A percentile compares a stretch with the other conserved stretches of the same genome.
Evolutionary conservation across 306 rosid species (phyloP).

Genomic region (Arachis stenosperma): DNA sequence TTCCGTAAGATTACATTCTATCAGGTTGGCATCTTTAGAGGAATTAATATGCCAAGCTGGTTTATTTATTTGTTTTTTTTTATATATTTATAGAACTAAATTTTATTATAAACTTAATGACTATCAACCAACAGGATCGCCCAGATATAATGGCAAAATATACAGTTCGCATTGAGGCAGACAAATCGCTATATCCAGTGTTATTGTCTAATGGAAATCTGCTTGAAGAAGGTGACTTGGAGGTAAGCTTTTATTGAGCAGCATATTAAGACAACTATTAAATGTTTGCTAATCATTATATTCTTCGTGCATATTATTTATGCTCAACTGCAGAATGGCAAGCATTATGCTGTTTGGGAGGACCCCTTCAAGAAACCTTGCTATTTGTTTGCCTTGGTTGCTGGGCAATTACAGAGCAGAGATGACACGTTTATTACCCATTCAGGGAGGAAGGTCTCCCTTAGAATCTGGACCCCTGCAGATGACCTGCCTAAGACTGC

Average conservation of each 20-base stretch:
- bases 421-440: conserved; percentile 73
- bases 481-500: conserved; percentile 86
- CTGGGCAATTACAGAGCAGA: conserved; percentile 90
- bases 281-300: conserved; percentile 9
- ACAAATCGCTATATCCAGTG: conserved; percentile 87
- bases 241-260: conserved; percentile 58
- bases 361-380: conserved; percentile 98
- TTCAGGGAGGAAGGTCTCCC: conserved; percentile 80
- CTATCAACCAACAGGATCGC: conserved; percentile 73
- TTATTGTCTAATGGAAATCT: conserved; percentile 95
- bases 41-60: conserved; percentile 8
- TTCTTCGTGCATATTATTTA: conserved; percentile 30
- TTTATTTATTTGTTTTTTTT: not conserved
- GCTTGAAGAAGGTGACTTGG: conserved; percentile 76
- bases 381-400: conserved; percentile 99
- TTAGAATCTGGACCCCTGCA: conserved; percentile 96
- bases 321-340: conserved; percentile 73
- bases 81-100: conserved; percentile 12
- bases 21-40: conserved; percentile 64
- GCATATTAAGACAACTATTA: conserved; percentile 9
- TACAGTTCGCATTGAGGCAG: conserved; percentile 81
- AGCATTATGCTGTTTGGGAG: conserved; percentile 91
- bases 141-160: conserved; percentile 99
- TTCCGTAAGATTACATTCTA: conserved; percentile 92
- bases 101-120: conserved; percentile 38